These are phyloP conservation scores for Lactarius trivialis DNA, from an alignment of 768 basidiomycete species.

Conservation along the genomic window DNA sequence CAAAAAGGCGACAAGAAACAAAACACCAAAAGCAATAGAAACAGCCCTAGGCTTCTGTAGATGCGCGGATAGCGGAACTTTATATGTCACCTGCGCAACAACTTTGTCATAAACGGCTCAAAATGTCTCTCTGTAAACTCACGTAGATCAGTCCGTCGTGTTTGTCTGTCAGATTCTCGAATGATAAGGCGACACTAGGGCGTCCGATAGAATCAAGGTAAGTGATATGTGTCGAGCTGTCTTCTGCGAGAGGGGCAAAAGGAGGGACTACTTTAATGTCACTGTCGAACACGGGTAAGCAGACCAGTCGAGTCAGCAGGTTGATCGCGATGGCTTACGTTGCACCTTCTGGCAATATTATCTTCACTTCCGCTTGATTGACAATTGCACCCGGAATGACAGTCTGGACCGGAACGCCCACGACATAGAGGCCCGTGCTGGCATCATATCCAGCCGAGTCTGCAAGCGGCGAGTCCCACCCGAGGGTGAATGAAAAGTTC, in stretches of 20 bases:
- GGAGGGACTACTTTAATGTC: constrained; percentile 72
- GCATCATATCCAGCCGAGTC: constrained; percentile 64
- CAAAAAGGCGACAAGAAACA: constrained; percentile 49
- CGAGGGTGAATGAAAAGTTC: constrained; percentile 94
- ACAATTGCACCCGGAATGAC: constrained; percentile 73
- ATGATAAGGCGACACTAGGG: constrained; percentile 67
- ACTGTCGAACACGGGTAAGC: constrained; percentile 37
- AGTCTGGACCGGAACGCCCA: constrained; percentile 84
- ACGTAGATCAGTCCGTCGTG: constrained; percentile 82
- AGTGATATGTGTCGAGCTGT: constrained; percentile 62
- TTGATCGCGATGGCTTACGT: constrained; percentile 52
- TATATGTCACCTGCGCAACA: constrained; percentile 73
- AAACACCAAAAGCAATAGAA: constrained; percentile 55
- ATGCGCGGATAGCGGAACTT: constrained; percentile 71
- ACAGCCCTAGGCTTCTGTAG: constrained; percentile 83
- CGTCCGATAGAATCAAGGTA: constrained; percentile 92
- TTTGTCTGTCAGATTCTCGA: constrained; percentile 67
- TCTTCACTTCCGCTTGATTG: constrained; percentile 67
- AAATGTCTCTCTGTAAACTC: constrained; percentile 30
- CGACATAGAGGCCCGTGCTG: constrained; percentile 56
- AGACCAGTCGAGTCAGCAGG: background rate
- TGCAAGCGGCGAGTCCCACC: constrained; percentile 85
- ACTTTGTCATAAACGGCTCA: constrained; percentile 5
- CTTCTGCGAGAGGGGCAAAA: constrained; percentile 63
- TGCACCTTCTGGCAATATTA: constrained; percentile 93